These are phyloP conservation scores for Fagopyrum homotropicum DNA, from an alignment of 148 eudicot species.

Conservation along the genomic window DNA sequence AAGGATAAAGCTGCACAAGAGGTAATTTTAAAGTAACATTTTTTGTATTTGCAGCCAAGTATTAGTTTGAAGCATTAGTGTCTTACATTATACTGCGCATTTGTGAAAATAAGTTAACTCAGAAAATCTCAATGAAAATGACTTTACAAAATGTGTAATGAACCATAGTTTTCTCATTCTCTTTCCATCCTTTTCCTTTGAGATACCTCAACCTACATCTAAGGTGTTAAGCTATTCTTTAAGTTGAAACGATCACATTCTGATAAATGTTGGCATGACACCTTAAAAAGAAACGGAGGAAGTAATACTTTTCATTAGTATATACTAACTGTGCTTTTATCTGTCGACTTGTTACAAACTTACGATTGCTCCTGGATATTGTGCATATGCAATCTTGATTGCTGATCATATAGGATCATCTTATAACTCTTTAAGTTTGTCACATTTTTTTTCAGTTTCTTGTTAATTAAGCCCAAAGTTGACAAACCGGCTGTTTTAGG, in stretches of 20 bases:
- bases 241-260: no score
- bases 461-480: background rate
- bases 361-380: background rate
- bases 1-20: constrained; percentile 86
- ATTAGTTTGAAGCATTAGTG: background rate
- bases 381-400: background rate
- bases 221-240: no score
- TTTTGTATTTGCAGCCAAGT: background rate
- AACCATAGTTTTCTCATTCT: no score
- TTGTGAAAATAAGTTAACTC: no score
- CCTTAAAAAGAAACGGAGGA: no score
- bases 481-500: background rate
- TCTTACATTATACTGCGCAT: background rate
- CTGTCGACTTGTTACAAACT: background rate
- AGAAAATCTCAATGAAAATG: no score
- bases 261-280: no score
- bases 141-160: no score
- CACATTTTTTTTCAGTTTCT: background rate
- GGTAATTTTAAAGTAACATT: constrained; percentile 32
- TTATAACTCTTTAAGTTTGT: background rate
- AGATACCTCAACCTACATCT: no score
- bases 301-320: background rate
- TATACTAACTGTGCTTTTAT: constrained; percentile 1
- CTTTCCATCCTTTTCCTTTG: no score
- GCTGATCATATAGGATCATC: background rate